Evolutionary conservation across 495 filamentous ascomycete species (phyloP), one percentile per base, ranked within the genome.

Genomic region (Daldinia grandis): DNA sequence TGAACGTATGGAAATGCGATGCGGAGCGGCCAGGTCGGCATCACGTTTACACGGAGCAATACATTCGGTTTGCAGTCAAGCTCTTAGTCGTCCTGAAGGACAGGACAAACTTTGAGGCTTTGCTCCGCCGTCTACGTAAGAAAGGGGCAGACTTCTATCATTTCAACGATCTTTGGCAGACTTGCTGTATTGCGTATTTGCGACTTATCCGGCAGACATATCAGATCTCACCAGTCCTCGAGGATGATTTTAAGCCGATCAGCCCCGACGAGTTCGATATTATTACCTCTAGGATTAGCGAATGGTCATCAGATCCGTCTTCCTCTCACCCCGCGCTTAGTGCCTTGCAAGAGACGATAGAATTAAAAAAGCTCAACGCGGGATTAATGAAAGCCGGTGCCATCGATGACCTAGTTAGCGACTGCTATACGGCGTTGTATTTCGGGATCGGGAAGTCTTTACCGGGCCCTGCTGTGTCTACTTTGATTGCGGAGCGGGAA

Each of bases 1-100:
- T 97, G 70, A 93, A 96, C 78, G 94, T 99, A 12, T 99, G 95
- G 95, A 94, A 92, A 65, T 97, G 95, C 24, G 94, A 97, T 58
- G 87, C 90, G 59, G 95, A 99, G 79, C 89, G 95, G 19, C 89
- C 93, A 5, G 95, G 95, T 0, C 85, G 95, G 44, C 96, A 98
- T 74, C 95, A 95, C 73, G 92, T 98, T 37, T 99, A 97, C 79
- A 98, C 93, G 15, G 89, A 91, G 53, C 90, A 91, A 61, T 99
- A 99, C 77, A 92, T 93, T 5, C 86, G 88, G 38, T 95, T 94
- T 69, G 91, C 97, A 76, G 85, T 91, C 33, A 79, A 82, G 40
- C 82, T 99, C 10, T 85, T 98, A 15, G 87, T 88, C 56, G 84
- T 92, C 55, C 82, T 94, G 35, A 88, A 91, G 58, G 95, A 99